phyloP scores from a whole-genome alignment of 2,329 filamentous ascomycete genomes.

The Escovopsis sp. region DNA sequence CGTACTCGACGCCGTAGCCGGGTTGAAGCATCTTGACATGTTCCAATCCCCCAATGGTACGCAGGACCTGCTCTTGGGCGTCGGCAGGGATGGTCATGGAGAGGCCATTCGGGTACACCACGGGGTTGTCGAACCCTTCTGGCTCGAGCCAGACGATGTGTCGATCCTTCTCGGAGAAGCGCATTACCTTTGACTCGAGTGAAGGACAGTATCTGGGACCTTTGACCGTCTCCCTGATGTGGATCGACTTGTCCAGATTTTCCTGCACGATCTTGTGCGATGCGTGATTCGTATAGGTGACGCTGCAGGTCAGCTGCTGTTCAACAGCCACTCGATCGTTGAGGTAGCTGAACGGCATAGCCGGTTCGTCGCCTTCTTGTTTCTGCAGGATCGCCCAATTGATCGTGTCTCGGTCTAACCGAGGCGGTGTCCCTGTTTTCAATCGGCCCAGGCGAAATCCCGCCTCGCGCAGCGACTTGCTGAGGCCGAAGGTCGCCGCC shows the following conservation, averaged over 20 bases:
- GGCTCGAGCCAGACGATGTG: slow-evolving; percentile 97
- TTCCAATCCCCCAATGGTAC: slow-evolving; percentile 76
- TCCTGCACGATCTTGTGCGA: slow-evolving; percentile 72
- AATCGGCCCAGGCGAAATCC: slow-evolving; percentile 80
- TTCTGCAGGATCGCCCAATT: slow-evolving; percentile 56
- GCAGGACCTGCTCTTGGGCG: slow-evolving; percentile 72
- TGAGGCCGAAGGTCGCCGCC: slow-evolving; percentile 80
- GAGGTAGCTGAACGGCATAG: slow-evolving; percentile 81
- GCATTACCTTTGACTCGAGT: slow-evolving; percentile 82
- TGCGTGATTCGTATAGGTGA: slow-evolving; percentile 70
- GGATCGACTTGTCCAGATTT: slow-evolving; percentile 90
- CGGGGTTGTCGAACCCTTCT: slow-evolving; percentile 77
- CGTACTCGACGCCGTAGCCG: slow-evolving; percentile 95
- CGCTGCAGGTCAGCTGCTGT: slow-evolving; percentile 72
- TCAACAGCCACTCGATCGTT: slow-evolving; percentile 64
- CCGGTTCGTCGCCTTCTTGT: slow-evolving; percentile 72
- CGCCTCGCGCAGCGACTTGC: slow-evolving; percentile 74
- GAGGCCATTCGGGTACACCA: slow-evolving; percentile 92
- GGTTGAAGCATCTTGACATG: slow-evolving; percentile 84
- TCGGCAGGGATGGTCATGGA: slow-evolving; percentile 92
- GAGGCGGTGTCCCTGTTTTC: slow-evolving; percentile 91
- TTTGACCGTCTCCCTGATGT: slow-evolving; percentile 89
- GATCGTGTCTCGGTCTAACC: slow-evolving; percentile 69
- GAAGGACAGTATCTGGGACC: slow-evolving; percentile 93
- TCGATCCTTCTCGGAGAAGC: slow-evolving; percentile 62